phyloP scores from a whole-genome alignment of 164 flowering plant species.

The Tetracentron sinense region DNA sequence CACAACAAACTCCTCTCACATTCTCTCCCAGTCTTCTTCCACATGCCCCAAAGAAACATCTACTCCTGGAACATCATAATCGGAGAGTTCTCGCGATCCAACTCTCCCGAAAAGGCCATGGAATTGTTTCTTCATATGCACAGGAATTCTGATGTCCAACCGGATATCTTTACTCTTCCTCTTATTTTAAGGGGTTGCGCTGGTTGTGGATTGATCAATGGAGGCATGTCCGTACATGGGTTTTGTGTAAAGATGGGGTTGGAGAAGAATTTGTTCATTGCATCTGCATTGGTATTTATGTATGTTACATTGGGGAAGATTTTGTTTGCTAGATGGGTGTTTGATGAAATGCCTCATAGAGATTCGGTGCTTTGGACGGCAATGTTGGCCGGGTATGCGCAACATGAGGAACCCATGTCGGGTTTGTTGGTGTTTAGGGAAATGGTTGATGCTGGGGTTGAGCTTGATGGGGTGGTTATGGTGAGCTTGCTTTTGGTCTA shows the following conservation, averaged over 20 bases:
- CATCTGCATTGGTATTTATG: conserved; percentile 20
- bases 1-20: conserved; percentile 14
- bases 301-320: conserved; percentile 12
- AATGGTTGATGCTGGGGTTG: conserved; percentile 14
- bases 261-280: conserved; percentile 19
- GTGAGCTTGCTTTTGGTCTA: conserved; percentile 20
- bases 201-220: neutral
- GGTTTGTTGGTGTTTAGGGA: conserved; percentile 17
- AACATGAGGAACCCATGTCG: conserved; percentile 15
- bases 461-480: conserved; percentile 28
- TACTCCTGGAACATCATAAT: conserved; percentile 28
- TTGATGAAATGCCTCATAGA: conserved; percentile 19
- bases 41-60: conserved; percentile 23
- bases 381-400: conserved; percentile 23
- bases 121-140: conserved; percentile 11
- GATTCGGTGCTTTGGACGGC: conserved; percentile 26
- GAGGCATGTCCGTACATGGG: conserved; percentile 16
- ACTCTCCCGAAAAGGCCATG: conserved; percentile 1
- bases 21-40: conserved; percentile 16
- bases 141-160: neutral
- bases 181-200: conserved; percentile 18
- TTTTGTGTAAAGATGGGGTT: conserved; percentile 14
- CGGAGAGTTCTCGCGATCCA: conserved; percentile 20
- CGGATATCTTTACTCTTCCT: conserved; percentile 19
- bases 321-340: conserved; percentile 10